A percentile compares a stretch with the other conserved stretches of the same genome.
Evolutionary conservation across 495 filamentous ascomycete species (phyloP).

Genomic region (Penicillium ochrochloron): DNA sequence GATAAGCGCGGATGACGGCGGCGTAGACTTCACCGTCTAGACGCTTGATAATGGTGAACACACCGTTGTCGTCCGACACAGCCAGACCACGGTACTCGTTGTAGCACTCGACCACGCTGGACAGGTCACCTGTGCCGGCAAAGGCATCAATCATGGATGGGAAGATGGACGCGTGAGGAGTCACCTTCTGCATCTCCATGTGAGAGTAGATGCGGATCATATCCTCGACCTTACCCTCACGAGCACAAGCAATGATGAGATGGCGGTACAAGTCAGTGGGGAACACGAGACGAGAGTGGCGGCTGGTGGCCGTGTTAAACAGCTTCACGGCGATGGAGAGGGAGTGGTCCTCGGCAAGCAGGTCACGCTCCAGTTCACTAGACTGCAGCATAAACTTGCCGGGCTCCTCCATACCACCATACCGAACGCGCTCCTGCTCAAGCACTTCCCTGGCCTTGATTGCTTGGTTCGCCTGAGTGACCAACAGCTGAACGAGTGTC

Average conservation of each 20-base stretch:
- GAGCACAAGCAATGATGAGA: conserved; percentile 83
- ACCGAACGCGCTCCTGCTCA: conserved; percentile 76
- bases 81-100: conserved; percentile 89
- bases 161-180: conserved; percentile 79
- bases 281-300: conserved; percentile 57
- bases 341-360: conserved; percentile 84
- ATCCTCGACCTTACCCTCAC: conserved; percentile 73
- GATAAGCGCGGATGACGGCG: conserved; percentile 83
- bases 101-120: conserved; percentile 92
- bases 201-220: conserved; percentile 90
- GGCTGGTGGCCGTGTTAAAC: conserved; percentile 72
- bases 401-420: conserved; percentile 82
- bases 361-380: conserved; percentile 78
- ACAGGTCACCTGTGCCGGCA: conserved; percentile 75
- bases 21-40: conserved; percentile 86
- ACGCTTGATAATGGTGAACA: conserved; percentile 69
- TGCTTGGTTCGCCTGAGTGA: conserved; percentile 75
- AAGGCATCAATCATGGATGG: conserved; percentile 92
- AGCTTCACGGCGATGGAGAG: conserved; percentile 81
- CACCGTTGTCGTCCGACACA: conserved; percentile 76
- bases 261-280: conserved; percentile 77
- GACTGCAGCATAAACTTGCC: conserved; percentile 91
- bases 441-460: conserved; percentile 68
- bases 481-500: conserved; percentile 79
- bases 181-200: conserved; percentile 77